Percentiles rank a stretch among this genome's conserved stretches.
Conservation (phyloP, 1,284 basidiomycete genomes). For the Ceratobasidium sp. region DNA sequence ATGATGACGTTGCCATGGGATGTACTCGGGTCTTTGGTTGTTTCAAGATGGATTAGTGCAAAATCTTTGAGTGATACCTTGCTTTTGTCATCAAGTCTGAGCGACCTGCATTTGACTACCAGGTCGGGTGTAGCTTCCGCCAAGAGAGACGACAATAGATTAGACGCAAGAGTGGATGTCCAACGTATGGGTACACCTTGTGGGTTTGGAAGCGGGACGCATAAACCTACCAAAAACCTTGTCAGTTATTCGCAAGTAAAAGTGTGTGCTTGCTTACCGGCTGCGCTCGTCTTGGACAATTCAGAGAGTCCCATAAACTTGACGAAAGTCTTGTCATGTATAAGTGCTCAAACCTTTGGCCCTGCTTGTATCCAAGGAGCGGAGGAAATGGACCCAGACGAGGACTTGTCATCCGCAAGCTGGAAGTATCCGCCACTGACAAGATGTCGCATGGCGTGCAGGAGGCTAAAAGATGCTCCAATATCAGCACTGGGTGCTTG, state of each 20-base stretch:
- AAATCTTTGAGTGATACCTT: neutral
- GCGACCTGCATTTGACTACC: neutral
- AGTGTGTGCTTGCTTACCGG: no score
- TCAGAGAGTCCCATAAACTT: slow-evolving; percentile 3
- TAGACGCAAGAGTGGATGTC: neutral
- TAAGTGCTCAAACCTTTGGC: neutral
- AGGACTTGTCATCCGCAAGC: no score
- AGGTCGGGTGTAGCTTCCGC: neutral
- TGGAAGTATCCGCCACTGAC: slow-evolving; percentile 9
- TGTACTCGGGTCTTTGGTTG: no score
- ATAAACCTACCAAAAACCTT: no score
- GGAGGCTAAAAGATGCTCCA: neutral
- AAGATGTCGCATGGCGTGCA: neutral
- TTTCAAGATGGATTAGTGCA: neutral
- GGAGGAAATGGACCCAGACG: neutral
- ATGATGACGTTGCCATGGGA: neutral
- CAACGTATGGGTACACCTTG: no score
- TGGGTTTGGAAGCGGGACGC: no score
- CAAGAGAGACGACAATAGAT: neutral
- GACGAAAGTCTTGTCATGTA: neutral
- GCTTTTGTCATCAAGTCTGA: neutral
- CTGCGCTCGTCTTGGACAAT: neutral
- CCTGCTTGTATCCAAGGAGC: neutral
- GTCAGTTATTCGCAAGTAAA: no score
- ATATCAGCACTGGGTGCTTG: slow-evolving; percentile 3